Evolutionary conservation across 257 asterid species (phyloP), one percentile per base, ranked within the genome.

Genomic region (Gentiana straminea): DNA sequence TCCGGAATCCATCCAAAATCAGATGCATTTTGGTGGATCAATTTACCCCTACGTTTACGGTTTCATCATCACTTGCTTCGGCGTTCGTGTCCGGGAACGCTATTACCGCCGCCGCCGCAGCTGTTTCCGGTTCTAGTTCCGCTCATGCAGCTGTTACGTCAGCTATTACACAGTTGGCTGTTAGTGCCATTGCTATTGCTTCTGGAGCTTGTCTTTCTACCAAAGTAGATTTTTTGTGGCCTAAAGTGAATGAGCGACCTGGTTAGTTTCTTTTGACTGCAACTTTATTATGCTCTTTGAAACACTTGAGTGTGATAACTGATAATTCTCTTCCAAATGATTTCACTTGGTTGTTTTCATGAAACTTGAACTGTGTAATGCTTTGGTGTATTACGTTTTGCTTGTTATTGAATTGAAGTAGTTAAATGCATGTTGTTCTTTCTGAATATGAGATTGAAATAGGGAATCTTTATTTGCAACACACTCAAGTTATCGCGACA

Each of bases 181-280:
- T 91, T 13, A 84, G 94, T 13, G 98, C 98, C 46, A 83, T 91
- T 33, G 98, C 98, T 15, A 84, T 91, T 65, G 98, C 98, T 51
- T 86, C 95, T 32, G 98, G 98, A 1, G 98, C 98, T 71, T 91
- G 98, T 62, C 94, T 90, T 53, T 90, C 98, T 64, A 90, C 98
- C 1, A 90, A 86, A 75, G 94, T 90, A 57, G 98, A 91, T 15
- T 91, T 79, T 76, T 59, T 91, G 77, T 91, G 98, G 98, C 98
- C 98, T 51, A 91, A 91, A 78, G 69, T 78, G 53, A 84, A 75
- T 8, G 94, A 86, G 57, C 94, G 68, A 68, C 94, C 97, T 5
- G 94, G 97, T 86, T 58, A 55, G 67, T 37, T 5, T 51, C 35
- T 1, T 41, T 41, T 41, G 9, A 10, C 46, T 41, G 46, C 46